A percentile compares a stretch with the other conserved stretches of the same genome.
These are phyloP conservation scores for Chalara sp. DNA, from an alignment of 2,329 filamentous ascomycete genomes.

Conservation along the genomic window DNA sequence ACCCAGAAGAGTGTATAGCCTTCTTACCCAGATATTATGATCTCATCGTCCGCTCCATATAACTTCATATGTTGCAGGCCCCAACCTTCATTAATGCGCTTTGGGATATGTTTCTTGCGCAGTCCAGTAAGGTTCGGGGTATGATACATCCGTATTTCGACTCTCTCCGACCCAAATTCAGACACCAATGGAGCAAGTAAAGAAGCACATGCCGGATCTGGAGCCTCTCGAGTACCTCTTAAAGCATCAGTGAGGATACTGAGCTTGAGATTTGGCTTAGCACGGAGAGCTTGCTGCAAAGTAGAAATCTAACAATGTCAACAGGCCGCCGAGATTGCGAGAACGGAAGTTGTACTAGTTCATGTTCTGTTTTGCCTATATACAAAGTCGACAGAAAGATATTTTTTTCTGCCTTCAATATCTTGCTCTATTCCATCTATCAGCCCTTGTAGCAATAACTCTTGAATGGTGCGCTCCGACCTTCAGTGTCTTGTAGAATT, in stretches of 20 bases:
- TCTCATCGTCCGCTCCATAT: constrained; percentile 90
- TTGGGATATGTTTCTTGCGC: constrained; percentile 76
- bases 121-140: constrained; percentile 90
- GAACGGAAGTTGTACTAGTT: constrained; percentile 48
- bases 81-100: constrained; percentile 95
- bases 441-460: constrained; percentile 14
- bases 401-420: constrained; percentile 67
- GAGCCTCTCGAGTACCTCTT: constrained; percentile 84
- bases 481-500: constrained; percentile 90
- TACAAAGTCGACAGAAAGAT: constrained; percentile 96
- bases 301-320: constrained; percentile 55
- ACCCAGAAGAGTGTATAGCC: no score
- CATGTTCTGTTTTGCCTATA: constrained; percentile 87
- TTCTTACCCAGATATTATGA: constrained; percentile 79
- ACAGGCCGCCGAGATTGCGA: constrained; percentile 4
- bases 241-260: constrained; percentile 89
- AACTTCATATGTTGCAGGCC: constrained; percentile 98
- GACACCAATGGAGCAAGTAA: constrained; percentile 75
- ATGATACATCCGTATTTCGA: constrained; percentile 96
- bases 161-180: constrained; percentile 76
- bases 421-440: constrained; percentile 56
- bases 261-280: constrained; percentile 70
- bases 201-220: constrained; percentile 79
- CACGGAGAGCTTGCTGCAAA: constrained; percentile 65
- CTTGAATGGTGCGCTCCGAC: constrained; percentile 35